These are phyloP conservation scores for Rugonectria rugulosa DNA, from an alignment of 2,329 filamentous ascomycete species.

Conservation along the genomic window DNA sequence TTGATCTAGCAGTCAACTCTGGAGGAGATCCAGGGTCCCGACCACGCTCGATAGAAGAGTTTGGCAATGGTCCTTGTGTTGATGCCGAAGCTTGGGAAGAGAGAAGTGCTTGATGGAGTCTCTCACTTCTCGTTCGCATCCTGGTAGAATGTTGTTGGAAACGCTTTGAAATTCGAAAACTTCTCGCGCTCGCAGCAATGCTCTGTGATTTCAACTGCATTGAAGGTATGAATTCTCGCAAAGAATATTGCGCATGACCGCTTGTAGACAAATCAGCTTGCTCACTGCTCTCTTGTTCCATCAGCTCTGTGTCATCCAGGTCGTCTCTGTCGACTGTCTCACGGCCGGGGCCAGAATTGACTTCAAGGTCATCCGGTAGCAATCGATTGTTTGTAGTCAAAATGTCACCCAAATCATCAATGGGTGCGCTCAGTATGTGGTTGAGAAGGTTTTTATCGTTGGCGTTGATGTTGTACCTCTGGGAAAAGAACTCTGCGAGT, in stretches of 20 bases:
- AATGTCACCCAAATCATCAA: not conserved
- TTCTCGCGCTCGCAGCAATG: not conserved
- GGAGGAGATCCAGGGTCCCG: not conserved
- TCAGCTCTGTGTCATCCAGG: not conserved
- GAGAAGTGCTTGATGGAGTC: not conserved
- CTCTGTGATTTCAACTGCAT: conserved; percentile 3
- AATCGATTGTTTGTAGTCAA: conserved; percentile 1
- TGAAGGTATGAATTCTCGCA: conserved; percentile 8
- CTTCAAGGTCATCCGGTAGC: not conserved
- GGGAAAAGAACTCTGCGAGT: conserved; percentile 9
- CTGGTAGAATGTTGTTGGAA: not conserved
- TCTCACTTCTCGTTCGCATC: not conserved
- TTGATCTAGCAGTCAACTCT: not conserved
- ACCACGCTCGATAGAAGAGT: not conserved
- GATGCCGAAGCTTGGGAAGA: not conserved
- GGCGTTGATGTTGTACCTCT: not conserved
- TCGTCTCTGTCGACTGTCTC: not conserved
- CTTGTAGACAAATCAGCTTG: not conserved
- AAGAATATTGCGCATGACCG: not conserved
- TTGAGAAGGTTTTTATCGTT: conserved; percentile 9
- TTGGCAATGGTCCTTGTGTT: not conserved
- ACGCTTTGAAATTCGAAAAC: conserved; percentile 10
- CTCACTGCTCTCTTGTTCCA: too few relatives aligned
- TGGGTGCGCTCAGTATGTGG: not conserved
- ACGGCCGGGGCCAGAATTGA: not conserved